Base-by-base conservation (phyloP, 441 rosid species). In the Gossypium armourianum region DNA sequence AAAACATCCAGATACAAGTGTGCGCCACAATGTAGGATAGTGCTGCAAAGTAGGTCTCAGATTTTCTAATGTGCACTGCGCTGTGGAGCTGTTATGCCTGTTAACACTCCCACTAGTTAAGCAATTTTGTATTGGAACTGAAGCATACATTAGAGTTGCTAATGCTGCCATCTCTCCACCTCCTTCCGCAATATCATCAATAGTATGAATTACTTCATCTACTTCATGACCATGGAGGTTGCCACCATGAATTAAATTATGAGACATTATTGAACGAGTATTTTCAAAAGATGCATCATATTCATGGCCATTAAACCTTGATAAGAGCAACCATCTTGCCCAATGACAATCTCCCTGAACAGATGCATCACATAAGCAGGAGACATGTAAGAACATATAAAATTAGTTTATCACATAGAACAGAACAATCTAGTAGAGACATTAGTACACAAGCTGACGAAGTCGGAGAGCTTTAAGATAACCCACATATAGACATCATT, bases 181-280 rank as follows among this genome's bases (percentile, higher is more conserved):
- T 80, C 96, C 96, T 85, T 92, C 99, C 6, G 96, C 97, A 76
- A 95, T 91, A 82, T 95, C 99, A 79, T 95, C 98, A 66, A 95
- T 89, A 28, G 97, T 89, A 69, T 73, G 85, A 81, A 92, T 86
- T 74, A 86, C 84, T 72, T 90, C 92, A 73, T 90, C 85, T 55
- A 81, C 77, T 80, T 85, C 93, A 69, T 77, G 74, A 72, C 76
- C 83, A 85, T 68, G 82, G 62, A 85, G 84, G 80, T 81, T 86
- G 77, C 81, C 81, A 75, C 82, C 79, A 53, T 86, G 82, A 72
- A 79, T 75, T 70, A 74, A 61, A 79, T 80, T 79, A 32, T 62
- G 84, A 56, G 96, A 82, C 85, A 88, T 79, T 78, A 87, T 86
- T 62, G 96, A 75, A 55, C 92, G 91, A 75, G 97, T 87, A 82